A percentile compares a stretch with the other conserved stretches of the same genome.
Evolutionary conservation across 805 yeast genomes (phyloP).

Genomic region (Yamadazyma sp.): DNA sequence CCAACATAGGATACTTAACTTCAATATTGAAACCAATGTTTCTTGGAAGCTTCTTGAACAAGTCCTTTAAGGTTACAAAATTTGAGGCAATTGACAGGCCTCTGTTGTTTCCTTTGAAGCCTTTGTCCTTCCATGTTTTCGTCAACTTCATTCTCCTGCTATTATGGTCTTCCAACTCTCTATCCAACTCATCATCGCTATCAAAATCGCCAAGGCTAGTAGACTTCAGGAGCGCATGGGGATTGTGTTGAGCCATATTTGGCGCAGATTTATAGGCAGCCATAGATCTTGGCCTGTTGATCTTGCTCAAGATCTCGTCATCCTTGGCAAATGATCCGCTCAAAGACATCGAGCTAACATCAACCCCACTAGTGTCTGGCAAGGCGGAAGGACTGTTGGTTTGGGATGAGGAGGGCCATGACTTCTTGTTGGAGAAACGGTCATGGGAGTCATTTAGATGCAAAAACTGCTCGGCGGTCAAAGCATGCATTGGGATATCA

Average conservation of each 20-base stretch:
- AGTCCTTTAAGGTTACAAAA: conserved; percentile 83
- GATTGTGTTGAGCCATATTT: conserved; percentile 19
- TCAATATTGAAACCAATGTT: conserved; percentile 93
- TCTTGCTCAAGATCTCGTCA: conserved; percentile 34
- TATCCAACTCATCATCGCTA: conserved; percentile 31
- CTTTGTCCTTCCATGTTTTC: conserved; percentile 81
- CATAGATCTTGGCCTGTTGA: conserved; percentile 40
- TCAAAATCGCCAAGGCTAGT: conserved; percentile 10
- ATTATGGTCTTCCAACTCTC: conserved; percentile 39
- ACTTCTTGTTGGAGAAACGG: conserved; percentile 11
- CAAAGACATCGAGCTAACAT: conserved; percentile 7
- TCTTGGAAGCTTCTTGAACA: conserved; percentile 76
- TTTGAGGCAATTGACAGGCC: conserved; percentile 89
- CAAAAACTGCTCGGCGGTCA: conserved; percentile 86
- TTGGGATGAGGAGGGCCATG: conserved; percentile 14
- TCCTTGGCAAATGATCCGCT: conserved; percentile 27
- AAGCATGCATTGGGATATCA: conserved; percentile 92
- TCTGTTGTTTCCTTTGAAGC: conserved; percentile 89
- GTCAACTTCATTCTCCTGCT: conserved; percentile 77
- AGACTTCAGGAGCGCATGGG: conserved; percentile 2
- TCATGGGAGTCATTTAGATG: conserved; percentile 41
- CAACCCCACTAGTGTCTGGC: conserved; percentile 4
- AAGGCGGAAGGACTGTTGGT: conserved; percentile 6
- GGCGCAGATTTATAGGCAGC: conserved; percentile 38
- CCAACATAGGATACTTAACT: conserved; percentile 92